These are phyloP conservation scores for Trichothecium roseum DNA, from an alignment of 2,329 filamentous ascomycete species.

Conservation along the genomic window DNA sequence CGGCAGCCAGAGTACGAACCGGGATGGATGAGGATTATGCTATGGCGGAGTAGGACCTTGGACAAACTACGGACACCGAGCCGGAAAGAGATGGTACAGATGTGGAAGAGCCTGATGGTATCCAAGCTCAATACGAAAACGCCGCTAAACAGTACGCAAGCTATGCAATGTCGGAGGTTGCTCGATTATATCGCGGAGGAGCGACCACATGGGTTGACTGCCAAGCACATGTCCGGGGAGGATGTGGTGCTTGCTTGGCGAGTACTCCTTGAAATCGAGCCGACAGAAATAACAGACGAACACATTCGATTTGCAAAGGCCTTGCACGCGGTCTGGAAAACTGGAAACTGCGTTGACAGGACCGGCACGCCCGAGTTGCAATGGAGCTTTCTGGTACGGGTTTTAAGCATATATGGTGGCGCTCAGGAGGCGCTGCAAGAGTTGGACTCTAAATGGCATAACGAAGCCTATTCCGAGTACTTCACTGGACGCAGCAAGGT, in stretches of 20 bases:
- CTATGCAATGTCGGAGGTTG: constrained; percentile 42
- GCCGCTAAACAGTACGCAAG: constrained; percentile 55
- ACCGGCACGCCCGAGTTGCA: constrained; percentile 9
- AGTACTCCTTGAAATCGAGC: constrained; percentile 27
- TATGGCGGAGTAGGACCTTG: constrained; percentile 52
- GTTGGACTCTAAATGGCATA: constrained; percentile 22
- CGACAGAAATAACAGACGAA: constrained; percentile 29
- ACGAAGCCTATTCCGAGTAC: constrained; percentile 10
- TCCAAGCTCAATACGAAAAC: constrained; percentile 37
- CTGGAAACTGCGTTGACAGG: constrained; percentile 11
- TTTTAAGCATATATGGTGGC: constrained; percentile 43
- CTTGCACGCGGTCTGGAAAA: constrained; percentile 24
- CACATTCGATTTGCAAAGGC: constrained; percentile 37
- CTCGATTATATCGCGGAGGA: constrained; percentile 46
- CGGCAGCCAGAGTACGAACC: constrained; percentile 56
- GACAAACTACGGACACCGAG: constrained; percentile 56
- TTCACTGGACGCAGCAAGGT: constrained; percentile 12
- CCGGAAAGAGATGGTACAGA: constrained; percentile 50
- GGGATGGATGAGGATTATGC: constrained; percentile 62
- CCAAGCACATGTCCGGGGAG: constrained; percentile 21
- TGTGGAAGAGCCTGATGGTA: constrained; percentile 54
- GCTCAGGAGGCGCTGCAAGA: constrained; percentile 40
- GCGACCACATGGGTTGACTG: constrained; percentile 17
- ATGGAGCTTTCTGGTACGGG: constrained; percentile 21
- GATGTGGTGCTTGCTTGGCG: constrained; percentile 35